Base-by-base conservation (phyloP, 352 stramenopile species). In the Phytopythium delawarense region DNA sequence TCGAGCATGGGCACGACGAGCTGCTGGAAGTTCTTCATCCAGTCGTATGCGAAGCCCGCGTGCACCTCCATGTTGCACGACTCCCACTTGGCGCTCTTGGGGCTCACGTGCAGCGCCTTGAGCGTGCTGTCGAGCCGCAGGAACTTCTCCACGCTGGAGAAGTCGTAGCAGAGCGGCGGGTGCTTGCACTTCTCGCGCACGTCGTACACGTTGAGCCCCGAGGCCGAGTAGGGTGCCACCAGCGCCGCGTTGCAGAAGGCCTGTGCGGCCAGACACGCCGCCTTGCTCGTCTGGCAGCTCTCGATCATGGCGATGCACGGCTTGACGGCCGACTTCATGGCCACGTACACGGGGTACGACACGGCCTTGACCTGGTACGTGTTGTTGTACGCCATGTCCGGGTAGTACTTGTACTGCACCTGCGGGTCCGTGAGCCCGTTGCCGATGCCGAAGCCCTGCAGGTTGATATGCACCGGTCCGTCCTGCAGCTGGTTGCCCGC, bases 21-120 rank as follows among this genome's bases (percentile, higher is more conserved):
- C 21, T 87, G 66, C n/a, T 97, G 81, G 72, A 98, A 98, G 68
- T 98, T 95, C 67, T 97, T 96, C 94, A 99, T 99, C 93, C 91
- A 98, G 76, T 99, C 96, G 59, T 82, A 88, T 20, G 86, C 76
- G 65, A 99, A 98, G 11, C 87, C 85, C 37, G 89, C 76, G 67
- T 98, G 95, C 30, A 99, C 94, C n/a, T 88, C 85, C 78, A 96
- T 97, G 81, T 98, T 98, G 80, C 96, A 99, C 11, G 78, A 85
- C 42, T 94, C 64, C 96, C 96, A 99, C 68, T 89, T 85, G 63
- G 76, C 59, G 48, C 74, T 83, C 55, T 96, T 81, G 32, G 90
- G 59, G 54, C 68, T 78, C 25, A 98, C 93, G 67, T 97, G 75
- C 52, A 98, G 69, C 52, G 95, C 89, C 66, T 96, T 65, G 48